Evolutionary conservation across 2,329 filamentous ascomycete species (phyloP).

Genomic region (Botrytis porri): DNA sequence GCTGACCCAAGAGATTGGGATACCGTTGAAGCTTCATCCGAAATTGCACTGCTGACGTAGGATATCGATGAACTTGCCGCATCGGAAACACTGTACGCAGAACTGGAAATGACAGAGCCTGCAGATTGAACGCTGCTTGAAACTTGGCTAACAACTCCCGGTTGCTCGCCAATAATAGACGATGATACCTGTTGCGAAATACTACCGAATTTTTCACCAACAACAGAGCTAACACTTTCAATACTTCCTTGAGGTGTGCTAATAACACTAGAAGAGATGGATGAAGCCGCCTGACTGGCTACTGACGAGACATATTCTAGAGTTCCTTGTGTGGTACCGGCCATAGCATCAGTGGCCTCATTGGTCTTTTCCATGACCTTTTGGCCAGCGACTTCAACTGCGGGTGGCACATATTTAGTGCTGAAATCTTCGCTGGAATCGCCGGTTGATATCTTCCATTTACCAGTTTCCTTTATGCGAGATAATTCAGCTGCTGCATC

Average conservation of each 20-base stretch:
- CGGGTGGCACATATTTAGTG: conserved; percentile 58
- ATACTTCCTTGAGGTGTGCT: conserved; percentile 32
- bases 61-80: conserved; percentile 29
- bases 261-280: conserved; percentile 31
- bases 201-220: conserved; percentile 29
- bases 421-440: conserved; percentile 80
- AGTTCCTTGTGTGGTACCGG: conserved; percentile 31
- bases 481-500: conserved; percentile 75
- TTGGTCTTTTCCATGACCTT: conserved; percentile 33
- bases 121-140: conserved; percentile 32
- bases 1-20: conserved; percentile 33
- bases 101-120: conserved; percentile 31
- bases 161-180: conserved; percentile 30
- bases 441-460: conserved; percentile 74
- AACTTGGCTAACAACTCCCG: conserved; percentile 34
- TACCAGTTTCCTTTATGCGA: conserved; percentile 76
- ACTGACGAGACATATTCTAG: conserved; percentile 33
- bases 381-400: conserved; percentile 47
- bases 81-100: conserved; percentile 30
- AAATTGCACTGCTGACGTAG: conserved; percentile 25
- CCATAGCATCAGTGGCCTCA: conserved; percentile 33
- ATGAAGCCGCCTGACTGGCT: conserved; percentile 25
- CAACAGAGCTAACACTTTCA: conserved; percentile 31
- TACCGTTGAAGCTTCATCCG: conserved; percentile 25
- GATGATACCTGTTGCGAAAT: conserved; percentile 31